phyloP scores from a whole-genome alignment of 2,329 filamentous ascomycete genomes.

The Monilinia fructigena region DNA sequence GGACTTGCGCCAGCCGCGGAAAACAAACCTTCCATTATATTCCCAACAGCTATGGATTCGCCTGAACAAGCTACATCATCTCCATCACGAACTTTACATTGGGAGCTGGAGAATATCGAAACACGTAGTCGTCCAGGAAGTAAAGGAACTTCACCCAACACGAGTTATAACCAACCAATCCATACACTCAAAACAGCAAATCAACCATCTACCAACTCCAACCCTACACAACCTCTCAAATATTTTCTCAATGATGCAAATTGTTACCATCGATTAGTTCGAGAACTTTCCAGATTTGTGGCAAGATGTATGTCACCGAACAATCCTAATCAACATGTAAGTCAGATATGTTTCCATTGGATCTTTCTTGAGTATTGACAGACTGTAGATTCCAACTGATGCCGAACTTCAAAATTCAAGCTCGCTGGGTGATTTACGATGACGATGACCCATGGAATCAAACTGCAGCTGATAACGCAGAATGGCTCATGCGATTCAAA shows the following conservation, averaged over 20 bases:
- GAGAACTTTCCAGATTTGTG: slow-evolving; percentile 54
- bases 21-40: slow-evolving; percentile 26
- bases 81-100: slow-evolving; percentile 33
- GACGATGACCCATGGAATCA: slow-evolving; percentile 66
- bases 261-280: slow-evolving; percentile 56
- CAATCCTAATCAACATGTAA: slow-evolving; percentile 55
- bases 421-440: slow-evolving; percentile 61
- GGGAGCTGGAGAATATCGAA: slow-evolving; percentile 33
- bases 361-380: neutral
- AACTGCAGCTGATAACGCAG: slow-evolving; percentile 61
- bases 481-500: slow-evolving; percentile 64
- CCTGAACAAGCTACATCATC: slow-evolving; percentile 22
- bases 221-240: slow-evolving; percentile 33
- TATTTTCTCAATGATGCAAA: slow-evolving; percentile 60
- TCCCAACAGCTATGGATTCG: slow-evolving; percentile 12
- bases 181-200: slow-evolving; percentile 26
- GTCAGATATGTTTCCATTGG: slow-evolving; percentile 9
- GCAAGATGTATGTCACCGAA: slow-evolving; percentile 55
- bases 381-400: slow-evolving; percentile 49
- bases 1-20: slow-evolving; percentile 32
- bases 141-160: neutral
- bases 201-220: slow-evolving; percentile 37
- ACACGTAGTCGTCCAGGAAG: slow-evolving; percentile 23
- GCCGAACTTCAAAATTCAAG: slow-evolving; percentile 62
- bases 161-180: slow-evolving; percentile 14